Evolutionary conservation across 139 green algal species (phyloP), one percentile per base, ranked within the genome.

Genomic region (Auxenochlorella pyrenoidosa): DNA sequence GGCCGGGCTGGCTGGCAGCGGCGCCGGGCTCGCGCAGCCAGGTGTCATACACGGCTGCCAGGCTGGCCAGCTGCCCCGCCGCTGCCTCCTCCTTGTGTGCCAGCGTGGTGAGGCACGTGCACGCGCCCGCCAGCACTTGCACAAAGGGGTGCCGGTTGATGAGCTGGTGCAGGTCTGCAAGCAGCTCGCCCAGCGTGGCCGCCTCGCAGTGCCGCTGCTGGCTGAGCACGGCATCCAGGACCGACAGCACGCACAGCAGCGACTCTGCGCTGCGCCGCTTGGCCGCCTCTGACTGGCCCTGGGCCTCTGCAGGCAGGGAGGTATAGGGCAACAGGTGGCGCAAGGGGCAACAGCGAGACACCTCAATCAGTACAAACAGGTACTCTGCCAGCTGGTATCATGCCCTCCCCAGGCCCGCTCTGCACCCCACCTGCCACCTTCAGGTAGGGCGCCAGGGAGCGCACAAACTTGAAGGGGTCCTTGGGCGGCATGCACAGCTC

Each of bases 381-480:
- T n/a, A n/a, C n/a, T n/a, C n/a, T n/a, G n/a, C n/a, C n/a, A n/a
- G n/a, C n/a, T n/a, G n/a, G n/a, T n/a, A n/a, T n/a, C n/a, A n/a
- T n/a, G n/a, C n/a, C 47, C 12, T 12, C 3, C 72, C 72, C n/a
- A 2, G 36, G 30, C 21, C 15, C 38, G 6, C 21, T n/a, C 1
- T 22, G 65, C 65, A 54, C 73, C 73, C 10, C 43, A 72, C 68
- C 66, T 51, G 72, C 26, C 26, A 68, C 63, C 83, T 93, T 95
- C 28, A 97, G 79, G 84, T 98, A 97, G 2, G 96, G 95, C 26
- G 92, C 88, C 82, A 98, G 91, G 75, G 86, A 78, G 58, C 93
- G 88, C 22, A 95, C 88, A 65, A 94, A 93, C 51, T 85, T 86
- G 76, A 87, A 79, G 4, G 91, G 91, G 90, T 97, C 94, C 13